These are phyloP conservation scores for Aspergillus melleus DNA, from an alignment of 2,329 filamentous ascomycete genomes.

Conservation along the genomic window DNA sequence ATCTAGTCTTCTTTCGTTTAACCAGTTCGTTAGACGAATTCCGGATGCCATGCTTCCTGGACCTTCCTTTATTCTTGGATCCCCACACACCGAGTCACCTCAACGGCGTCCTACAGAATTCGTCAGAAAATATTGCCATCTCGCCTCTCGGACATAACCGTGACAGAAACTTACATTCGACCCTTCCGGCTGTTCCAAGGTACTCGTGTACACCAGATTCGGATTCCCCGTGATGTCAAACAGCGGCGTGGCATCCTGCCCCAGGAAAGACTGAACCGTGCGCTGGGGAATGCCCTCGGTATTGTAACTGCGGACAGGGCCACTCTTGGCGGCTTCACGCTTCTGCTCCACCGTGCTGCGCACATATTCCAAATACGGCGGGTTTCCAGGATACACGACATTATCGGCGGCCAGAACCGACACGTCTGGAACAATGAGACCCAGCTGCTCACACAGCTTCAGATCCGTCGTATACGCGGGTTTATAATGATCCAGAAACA, in stretches of 20 bases:
- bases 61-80: conserved; percentile 19
- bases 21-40: background rate
- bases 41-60: background rate
- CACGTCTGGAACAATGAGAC: conserved; percentile 60
- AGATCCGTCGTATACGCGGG: conserved; percentile 72
- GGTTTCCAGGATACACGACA: conserved; percentile 45
- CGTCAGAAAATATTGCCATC: background rate
- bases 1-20: too few species aligned
- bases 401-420: conserved; percentile 47
- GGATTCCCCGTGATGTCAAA: conserved; percentile 57
- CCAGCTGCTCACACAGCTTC: conserved; percentile 73
- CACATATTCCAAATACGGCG: conserved; percentile 62
- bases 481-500: conserved; percentile 83
- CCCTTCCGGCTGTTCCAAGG: conserved; percentile 28
- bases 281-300: conserved; percentile 21
- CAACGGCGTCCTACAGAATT: conserved; percentile 29
- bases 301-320: conserved; percentile 18
- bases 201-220: conserved; percentile 65
- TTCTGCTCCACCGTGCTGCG: conserved; percentile 65
- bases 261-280: conserved; percentile 26
- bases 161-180: conserved; percentile 21
- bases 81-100: conserved; percentile 33
- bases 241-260: conserved; percentile 24
- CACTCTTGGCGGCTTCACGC: conserved; percentile 41
- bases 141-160: background rate